Percentiles rank a stretch among this genome's conserved stretches.
Conservation (phyloP, 805 yeast species). For the Candida germanica region DNA sequence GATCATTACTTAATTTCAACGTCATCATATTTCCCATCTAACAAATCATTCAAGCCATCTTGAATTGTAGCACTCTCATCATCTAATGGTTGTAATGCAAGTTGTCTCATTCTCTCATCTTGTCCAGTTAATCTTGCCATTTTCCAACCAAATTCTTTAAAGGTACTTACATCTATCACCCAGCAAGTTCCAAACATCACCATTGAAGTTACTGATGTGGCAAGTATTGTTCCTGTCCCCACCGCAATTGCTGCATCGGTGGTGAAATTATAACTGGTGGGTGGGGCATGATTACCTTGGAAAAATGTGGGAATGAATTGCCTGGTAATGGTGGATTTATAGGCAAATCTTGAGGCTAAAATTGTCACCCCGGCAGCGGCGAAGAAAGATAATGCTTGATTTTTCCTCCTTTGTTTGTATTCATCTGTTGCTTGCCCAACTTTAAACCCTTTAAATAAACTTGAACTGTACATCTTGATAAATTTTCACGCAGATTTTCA, state of each 20-base stretch:
- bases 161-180: slow-evolving; percentile 68
- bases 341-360: slow-evolving; percentile 68
- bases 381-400: slow-evolving; percentile 69
- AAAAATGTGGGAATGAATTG: slow-evolving; percentile 73
- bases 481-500: slow-evolving; percentile 17
- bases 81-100: slow-evolving; percentile 45
- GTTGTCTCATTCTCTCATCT: slow-evolving; percentile 49
- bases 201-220: slow-evolving; percentile 72
- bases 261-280: slow-evolving; percentile 68
- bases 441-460: slow-evolving; percentile 19
- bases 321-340: slow-evolving; percentile 68
- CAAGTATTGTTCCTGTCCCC: slow-evolving; percentile 72
- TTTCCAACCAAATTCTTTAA: slow-evolving; percentile 67
- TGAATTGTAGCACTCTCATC: slow-evolving; percentile 59
- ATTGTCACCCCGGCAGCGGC: slow-evolving; percentile 72
- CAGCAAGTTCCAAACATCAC: slow-evolving; percentile 72
- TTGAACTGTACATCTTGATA: slow-evolving; percentile 18
- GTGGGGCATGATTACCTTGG: slow-evolving; percentile 84
- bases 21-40: slow-evolving; percentile 43
- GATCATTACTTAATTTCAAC: too few species aligned
- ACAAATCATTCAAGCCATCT: slow-evolving; percentile 48
- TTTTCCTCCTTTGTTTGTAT: slow-evolving; percentile 60
- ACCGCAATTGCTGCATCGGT: slow-evolving; percentile 86
- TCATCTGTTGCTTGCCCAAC: slow-evolving; percentile 40
- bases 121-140: slow-evolving; percentile 70